Evolutionary conservation across 352 stramenopile species (phyloP).

Genomic region (Globisporangium mamillatum): DNA sequence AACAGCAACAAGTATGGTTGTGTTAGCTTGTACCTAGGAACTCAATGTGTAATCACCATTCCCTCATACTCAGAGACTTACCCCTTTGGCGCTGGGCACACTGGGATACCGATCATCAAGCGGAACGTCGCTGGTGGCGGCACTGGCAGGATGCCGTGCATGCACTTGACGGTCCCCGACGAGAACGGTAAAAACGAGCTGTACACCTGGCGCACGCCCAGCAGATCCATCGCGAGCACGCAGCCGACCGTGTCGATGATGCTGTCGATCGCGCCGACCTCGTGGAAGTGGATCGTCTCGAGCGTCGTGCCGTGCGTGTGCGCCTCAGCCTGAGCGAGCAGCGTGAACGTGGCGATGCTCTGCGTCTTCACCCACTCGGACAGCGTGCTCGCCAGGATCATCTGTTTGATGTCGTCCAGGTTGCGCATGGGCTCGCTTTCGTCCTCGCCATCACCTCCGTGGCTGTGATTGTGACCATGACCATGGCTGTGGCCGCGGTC

Average conservation of each 20-base stretch:
- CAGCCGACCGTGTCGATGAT: constrained; percentile 97
- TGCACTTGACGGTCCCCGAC: constrained; percentile 92
- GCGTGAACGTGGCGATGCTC: constrained; percentile 90
- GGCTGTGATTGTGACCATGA: constrained; percentile 36
- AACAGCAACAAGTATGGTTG: not conserved
- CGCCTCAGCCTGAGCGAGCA: constrained; percentile 92
- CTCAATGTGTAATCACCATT: not conserved
- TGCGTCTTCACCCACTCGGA: constrained; percentile 86
- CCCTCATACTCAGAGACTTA: constrained; percentile 18
- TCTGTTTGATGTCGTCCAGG: constrained; percentile 82
- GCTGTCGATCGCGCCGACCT: constrained; percentile 96
- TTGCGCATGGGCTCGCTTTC: constrained; percentile 86
- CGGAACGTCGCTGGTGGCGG: constrained; percentile 93
- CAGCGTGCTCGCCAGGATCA: constrained; percentile 84
- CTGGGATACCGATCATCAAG: constrained; percentile 93
- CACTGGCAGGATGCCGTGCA: constrained; percentile 95
- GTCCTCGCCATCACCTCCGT: constrained; percentile 30
- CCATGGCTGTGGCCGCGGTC: constrained; percentile 23
- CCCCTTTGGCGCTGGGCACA: constrained; percentile 88
- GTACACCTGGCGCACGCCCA: constrained; percentile 89
- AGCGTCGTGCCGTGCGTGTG: constrained; percentile 91
- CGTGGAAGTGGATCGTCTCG: constrained; percentile 96
- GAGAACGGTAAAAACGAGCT: constrained; percentile 85
- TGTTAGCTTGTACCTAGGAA: not conserved
- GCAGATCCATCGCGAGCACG: constrained; percentile 90